phyloP scores from a whole-genome alignment of 1,284 basidiomycete genomes.

The Anthracocystis walkeri region DNA sequence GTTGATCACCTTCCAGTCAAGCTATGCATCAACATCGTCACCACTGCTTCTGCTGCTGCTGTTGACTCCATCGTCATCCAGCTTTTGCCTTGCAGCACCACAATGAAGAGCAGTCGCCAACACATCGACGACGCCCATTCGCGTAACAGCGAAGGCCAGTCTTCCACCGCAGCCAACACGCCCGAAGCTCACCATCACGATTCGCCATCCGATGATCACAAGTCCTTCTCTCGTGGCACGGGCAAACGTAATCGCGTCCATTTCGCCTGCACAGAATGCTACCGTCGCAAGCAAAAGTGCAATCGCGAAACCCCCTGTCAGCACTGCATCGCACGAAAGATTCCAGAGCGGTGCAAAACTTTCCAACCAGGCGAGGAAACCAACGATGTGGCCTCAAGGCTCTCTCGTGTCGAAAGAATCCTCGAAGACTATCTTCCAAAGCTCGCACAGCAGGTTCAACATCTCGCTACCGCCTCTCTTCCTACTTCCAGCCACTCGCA shows the following conservation, averaged over 20 bases:
- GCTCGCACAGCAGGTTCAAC: conserved; percentile 42
- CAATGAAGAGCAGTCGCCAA: conserved; percentile 28
- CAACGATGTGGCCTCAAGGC: conserved; percentile 54
- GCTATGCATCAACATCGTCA: not conserved
- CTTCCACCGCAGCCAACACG: conserved; percentile 37
- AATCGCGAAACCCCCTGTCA: conserved; percentile 66
- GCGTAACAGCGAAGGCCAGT: conserved; percentile 33
- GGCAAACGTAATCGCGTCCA: conserved; percentile 61
- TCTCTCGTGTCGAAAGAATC: conserved; percentile 54
- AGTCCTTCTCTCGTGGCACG: conserved; percentile 28
- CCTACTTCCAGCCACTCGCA: conserved; percentile 6
- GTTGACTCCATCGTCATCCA: not conserved
- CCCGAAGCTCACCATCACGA: conserved; percentile 27
- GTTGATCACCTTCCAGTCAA: not conserved
- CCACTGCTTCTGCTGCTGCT: not conserved
- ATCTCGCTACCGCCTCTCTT: conserved; percentile 15
- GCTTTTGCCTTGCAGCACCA: not conserved
- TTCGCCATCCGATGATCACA: conserved; percentile 32
- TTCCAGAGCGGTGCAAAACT: conserved; percentile 65
- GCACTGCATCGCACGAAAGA: conserved; percentile 66
- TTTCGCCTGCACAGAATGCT: conserved; percentile 67
- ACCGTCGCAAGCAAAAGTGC: conserved; percentile 67
- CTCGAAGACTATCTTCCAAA: conserved; percentile 54
- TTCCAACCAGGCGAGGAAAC: conserved; percentile 62
- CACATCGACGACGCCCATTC: conserved; percentile 22